Percentiles rank a stretch among this genome's conserved stretches.
These are phyloP conservation scores for Phytophthora pisi DNA, from an alignment of 352 stramenopile species.

Conservation along the genomic window DNA sequence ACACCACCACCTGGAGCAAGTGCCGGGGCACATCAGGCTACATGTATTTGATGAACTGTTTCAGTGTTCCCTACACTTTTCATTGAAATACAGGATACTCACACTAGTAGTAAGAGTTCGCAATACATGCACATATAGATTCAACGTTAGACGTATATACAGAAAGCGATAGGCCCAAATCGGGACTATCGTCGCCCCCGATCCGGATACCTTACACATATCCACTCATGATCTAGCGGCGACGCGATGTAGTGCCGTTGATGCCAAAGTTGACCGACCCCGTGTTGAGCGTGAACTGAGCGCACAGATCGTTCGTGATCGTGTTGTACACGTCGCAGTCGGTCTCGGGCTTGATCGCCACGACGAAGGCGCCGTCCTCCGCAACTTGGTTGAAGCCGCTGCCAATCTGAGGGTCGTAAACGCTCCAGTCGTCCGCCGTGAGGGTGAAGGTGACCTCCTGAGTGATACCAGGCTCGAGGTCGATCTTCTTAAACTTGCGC, in stretches of 20 bases:
- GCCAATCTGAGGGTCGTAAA: constrained; percentile 67
- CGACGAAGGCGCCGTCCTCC: constrained; percentile 70
- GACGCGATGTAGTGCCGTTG: constrained; percentile 28
- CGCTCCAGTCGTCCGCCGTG: constrained; percentile 61
- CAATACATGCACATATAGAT: too few species aligned
- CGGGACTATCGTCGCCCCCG: too few species aligned
- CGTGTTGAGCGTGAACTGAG: constrained; percentile 48
- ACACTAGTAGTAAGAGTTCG: too few species aligned
- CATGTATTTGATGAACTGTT: not conserved
- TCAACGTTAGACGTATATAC: not conserved
- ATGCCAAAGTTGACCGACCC: constrained; percentile 35
- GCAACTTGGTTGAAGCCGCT: constrained; percentile 63
- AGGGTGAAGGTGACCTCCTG: constrained; percentile 52
- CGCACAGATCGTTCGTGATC: constrained; percentile 47
- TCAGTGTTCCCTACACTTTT: too few species aligned
- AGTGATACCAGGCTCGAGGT: constrained; percentile 47
- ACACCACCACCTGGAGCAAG: not conserved
- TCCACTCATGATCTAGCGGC: constrained; percentile 6
- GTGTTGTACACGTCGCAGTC: constrained; percentile 76
- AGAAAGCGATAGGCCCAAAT: not conserved
- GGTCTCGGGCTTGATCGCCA: constrained; percentile 71
- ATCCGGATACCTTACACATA: not conserved
- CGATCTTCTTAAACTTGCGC: constrained; percentile 80
- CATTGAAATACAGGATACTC: too few species aligned
- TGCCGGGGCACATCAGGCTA: too few species aligned